Evolutionary conservation across 768 basidiomycete genomes (phyloP).

Genomic region (Amanita muscaria): DNA sequence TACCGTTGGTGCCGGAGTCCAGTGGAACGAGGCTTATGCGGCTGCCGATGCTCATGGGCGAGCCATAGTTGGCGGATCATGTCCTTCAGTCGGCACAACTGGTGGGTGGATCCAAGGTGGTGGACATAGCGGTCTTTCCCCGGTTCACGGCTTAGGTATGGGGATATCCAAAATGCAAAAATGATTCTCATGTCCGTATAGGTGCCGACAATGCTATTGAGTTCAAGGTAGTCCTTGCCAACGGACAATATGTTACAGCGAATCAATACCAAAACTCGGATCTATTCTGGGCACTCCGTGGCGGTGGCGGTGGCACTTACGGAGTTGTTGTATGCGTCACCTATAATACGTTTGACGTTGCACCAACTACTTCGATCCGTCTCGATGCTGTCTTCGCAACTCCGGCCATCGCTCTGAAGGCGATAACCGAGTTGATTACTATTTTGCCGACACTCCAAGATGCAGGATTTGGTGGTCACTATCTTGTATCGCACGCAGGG

Average conservation of each 20-base stretch:
- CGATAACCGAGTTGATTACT: neutral
- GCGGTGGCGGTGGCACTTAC: constrained; percentile 40
- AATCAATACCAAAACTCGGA: constrained; percentile 35
- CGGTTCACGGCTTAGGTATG: neutral
- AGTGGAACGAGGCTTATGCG: constrained; percentile 36
- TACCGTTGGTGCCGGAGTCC: constrained; percentile 35
- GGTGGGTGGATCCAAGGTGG: constrained; percentile 43
- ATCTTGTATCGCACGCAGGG: too few species aligned
- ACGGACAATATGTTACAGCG: constrained; percentile 27
- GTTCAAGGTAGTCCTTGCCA: constrained; percentile 34
- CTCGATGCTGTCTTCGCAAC: neutral
- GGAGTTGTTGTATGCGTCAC: constrained; percentile 39
- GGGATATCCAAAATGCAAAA: too few species aligned
- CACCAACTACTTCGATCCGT: constrained; percentile 23
- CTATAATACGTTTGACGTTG: constrained; percentile 31
- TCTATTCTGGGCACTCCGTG: constrained; percentile 23
- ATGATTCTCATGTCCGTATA: constrained; percentile 9
- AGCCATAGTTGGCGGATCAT: constrained; percentile 35
- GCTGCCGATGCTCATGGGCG: constrained; percentile 28
- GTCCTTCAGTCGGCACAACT: constrained; percentile 32
- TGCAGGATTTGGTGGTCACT: neutral
- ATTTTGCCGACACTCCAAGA: neutral
- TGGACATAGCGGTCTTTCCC: constrained; percentile 15
- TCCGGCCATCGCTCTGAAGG: neutral
- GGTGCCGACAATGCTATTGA: constrained; percentile 41